These are phyloP conservation scores for Geosmithia putterillii DNA, from an alignment of 2,329 filamentous ascomycete species.

Conservation along the genomic window DNA sequence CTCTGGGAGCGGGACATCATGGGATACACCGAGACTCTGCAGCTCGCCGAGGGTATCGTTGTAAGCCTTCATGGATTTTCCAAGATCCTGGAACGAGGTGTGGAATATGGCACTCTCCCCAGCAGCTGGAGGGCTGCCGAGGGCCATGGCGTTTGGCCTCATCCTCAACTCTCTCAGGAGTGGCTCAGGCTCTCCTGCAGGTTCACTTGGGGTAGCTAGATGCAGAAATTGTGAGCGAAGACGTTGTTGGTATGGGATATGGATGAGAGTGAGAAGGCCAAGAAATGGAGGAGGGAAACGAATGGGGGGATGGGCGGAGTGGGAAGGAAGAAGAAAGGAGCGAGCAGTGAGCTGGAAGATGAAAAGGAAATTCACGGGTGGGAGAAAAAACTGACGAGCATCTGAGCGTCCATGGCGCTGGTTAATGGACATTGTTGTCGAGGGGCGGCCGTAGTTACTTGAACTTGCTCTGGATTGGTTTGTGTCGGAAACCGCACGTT, in stretches of 20 bases:
- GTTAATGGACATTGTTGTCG: conserved; percentile 6
- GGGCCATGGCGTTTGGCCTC: conserved; percentile 9
- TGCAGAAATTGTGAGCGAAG: background rate
- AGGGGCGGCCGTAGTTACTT: background rate
- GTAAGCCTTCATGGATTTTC: conserved; percentile 49
- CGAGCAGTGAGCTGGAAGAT: background rate
- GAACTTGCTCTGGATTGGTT: background rate
- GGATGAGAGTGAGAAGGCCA: too few relatives aligned
- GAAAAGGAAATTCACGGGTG: background rate
- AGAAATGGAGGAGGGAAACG: too few relatives aligned
- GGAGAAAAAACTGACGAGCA: conserved; percentile 20
- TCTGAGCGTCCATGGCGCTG: conserved; percentile 19
- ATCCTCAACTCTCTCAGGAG: conserved; percentile 23
- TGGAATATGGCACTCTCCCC: conserved; percentile 26
- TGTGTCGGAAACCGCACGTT: background rate
- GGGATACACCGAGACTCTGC: conserved; percentile 59
- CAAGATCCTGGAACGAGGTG: conserved; percentile 39
- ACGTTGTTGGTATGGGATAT: background rate
- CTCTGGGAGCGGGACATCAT: conserved; percentile 60
- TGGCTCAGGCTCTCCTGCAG: conserved; percentile 19
- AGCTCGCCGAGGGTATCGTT: conserved; percentile 57
- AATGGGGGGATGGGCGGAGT: too few relatives aligned
- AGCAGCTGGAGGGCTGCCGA: conserved; percentile 10
- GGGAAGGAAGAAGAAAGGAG: too few relatives aligned
- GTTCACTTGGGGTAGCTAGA: conserved; percentile 23